phyloP scores from a whole-genome alignment of 2,329 filamentous ascomycete genomes.

The Cladophialophora yegresii region DNA sequence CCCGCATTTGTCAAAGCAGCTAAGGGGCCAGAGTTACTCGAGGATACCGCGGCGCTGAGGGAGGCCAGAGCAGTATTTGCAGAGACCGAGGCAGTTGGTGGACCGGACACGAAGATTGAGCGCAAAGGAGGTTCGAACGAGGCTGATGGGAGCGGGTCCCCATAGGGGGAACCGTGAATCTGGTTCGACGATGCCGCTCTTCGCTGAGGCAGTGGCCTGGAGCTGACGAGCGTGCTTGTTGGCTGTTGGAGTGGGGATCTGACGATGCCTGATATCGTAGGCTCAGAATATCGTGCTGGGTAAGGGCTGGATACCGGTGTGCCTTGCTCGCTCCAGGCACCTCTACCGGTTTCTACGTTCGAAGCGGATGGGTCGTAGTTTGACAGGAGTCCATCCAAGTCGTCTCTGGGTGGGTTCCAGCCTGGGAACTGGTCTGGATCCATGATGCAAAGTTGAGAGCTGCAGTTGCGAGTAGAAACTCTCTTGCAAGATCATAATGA shows the following conservation, averaged over 20 bases:
- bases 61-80: slow-evolving; percentile 42
- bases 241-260: slow-evolving; percentile 27
- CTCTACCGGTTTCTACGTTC: slow-evolving; percentile 7
- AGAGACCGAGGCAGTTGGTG: slow-evolving; percentile 42
- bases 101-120: slow-evolving; percentile 43
- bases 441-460: slow-evolving; percentile 10
- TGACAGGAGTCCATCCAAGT: slow-evolving; percentile 23
- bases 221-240: slow-evolving; percentile 14
- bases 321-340: slow-evolving; percentile 22
- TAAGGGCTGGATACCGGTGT: slow-evolving; percentile 11
- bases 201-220: slow-evolving; percentile 30
- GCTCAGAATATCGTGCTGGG: slow-evolving; percentile 22
- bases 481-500: not conserved
- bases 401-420: slow-evolving; percentile 26
- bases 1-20: slow-evolving; percentile 36
- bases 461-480: not conserved
- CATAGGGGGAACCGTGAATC: slow-evolving; percentile 18
- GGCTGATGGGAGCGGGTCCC: slow-evolving; percentile 30
- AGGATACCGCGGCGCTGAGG: slow-evolving; percentile 39
- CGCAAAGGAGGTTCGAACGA: slow-evolving; percentile 41
- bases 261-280: slow-evolving; percentile 20
- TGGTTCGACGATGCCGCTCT: slow-evolving; percentile 31
- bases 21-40: slow-evolving; percentile 38
- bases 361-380: slow-evolving; percentile 14
- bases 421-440: slow-evolving; percentile 26